These are phyloP conservation scores for Fusarium sp. DNA, from an alignment of 2,329 filamentous ascomycete genomes.

Conservation along the genomic window DNA sequence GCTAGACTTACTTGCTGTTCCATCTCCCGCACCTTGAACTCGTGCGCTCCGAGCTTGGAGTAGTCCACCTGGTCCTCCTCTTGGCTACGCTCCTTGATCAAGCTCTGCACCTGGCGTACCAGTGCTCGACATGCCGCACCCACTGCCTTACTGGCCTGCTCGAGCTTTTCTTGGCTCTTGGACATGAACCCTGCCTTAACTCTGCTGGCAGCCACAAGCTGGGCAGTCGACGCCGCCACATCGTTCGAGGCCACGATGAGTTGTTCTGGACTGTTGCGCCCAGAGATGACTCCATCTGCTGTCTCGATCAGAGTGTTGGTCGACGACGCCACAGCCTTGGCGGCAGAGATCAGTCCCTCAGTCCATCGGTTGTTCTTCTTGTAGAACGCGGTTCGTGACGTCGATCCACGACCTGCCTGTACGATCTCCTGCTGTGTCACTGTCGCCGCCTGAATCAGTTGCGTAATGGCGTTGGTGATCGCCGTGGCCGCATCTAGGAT, in stretches of 20 bases:
- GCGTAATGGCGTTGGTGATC: slow-evolving; percentile 92
- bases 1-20: slow-evolving; percentile 85
- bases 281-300: slow-evolving; percentile 91
- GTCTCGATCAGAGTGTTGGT: slow-evolving; percentile 98
- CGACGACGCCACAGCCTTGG: slow-evolving; percentile 92
- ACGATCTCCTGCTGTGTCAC: slow-evolving; percentile 96
- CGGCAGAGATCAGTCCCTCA: slow-evolving; percentile 94
- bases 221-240: slow-evolving; percentile 93
- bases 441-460: slow-evolving; percentile 94
- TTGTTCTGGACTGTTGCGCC: slow-evolving; percentile 93
- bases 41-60: slow-evolving; percentile 84
- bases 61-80: slow-evolving; percentile 91
- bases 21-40: slow-evolving; percentile 99
- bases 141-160: slow-evolving; percentile 92
- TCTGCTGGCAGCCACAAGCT: slow-evolving; percentile 92
- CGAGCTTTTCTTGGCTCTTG: slow-evolving; percentile 91
- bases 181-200: slow-evolving; percentile 99
- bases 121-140: slow-evolving; percentile 86
- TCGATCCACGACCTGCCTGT: slow-evolving; percentile 86
- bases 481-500: slow-evolving; percentile 93
- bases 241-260: slow-evolving; percentile 98
- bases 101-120: slow-evolving; percentile 91
- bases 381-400: slow-evolving; percentile 93
- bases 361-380: slow-evolving; percentile 99
- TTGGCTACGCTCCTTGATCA: slow-evolving; percentile 87